Conservation (phyloP, 495 filamentous ascomycete species). For the Penicillium waksmanii region DNA sequence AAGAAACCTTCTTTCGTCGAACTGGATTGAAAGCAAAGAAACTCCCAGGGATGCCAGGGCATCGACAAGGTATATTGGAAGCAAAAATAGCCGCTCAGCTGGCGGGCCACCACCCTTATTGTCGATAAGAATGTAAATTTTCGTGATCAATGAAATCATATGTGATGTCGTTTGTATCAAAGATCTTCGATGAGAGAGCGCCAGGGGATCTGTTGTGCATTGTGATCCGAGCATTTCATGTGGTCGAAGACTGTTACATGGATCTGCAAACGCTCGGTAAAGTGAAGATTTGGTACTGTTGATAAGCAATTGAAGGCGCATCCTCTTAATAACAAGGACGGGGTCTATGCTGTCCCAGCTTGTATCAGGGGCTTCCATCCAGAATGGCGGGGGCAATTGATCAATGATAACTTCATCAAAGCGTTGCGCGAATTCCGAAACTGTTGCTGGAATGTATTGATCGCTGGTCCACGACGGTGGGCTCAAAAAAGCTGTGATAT, state of each 20-base stretch:
- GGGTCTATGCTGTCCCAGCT: constrained; percentile 4
- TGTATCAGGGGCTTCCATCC: constrained; percentile 6
- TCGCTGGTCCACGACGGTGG: constrained; percentile 8
- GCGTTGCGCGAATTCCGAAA: constrained; percentile 5
- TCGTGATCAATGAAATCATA: neutral
- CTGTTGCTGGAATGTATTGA: constrained; percentile 2
- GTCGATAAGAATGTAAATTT: neutral
- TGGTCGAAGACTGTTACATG: constrained; percentile 1
- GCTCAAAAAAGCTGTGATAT: constrained; percentile 8
- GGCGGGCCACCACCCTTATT: constrained; percentile 1
- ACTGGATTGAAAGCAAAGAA: constrained; percentile 6
- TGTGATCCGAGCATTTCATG: neutral
- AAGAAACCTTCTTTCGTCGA: neutral
- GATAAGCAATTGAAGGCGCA: neutral
- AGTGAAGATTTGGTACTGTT: constrained; percentile 2
- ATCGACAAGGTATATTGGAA: constrained; percentile 9
- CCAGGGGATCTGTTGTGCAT: neutral
- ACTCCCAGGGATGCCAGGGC: constrained; percentile 3
- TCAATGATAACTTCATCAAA: constrained; percentile 8
- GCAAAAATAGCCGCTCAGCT: constrained; percentile 1
- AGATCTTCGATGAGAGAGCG: constrained; percentile 3
- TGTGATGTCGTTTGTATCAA: constrained; percentile 2
- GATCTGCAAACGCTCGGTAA: constrained; percentile 2
- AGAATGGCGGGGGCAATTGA: constrained; percentile 6
- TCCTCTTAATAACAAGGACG: neutral